Percentiles rank a stretch among this genome's conserved stretches.
These are phyloP conservation scores for Combretum micranthum DNA, from an alignment of 345 rosid species.

Conservation along the genomic window DNA sequence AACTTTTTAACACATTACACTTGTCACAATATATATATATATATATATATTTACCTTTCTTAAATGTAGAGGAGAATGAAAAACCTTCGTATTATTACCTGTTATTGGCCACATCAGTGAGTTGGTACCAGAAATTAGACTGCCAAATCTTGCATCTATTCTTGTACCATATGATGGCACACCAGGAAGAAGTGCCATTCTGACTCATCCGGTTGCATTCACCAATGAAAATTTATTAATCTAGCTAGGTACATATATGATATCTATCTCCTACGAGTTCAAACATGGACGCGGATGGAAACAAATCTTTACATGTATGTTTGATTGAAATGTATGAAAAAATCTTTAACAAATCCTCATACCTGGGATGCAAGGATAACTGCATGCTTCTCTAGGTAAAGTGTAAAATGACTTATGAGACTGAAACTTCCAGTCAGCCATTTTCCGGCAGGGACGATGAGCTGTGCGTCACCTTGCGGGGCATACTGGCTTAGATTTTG, in stretches of 20 bases:
- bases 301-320: not conserved
- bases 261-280: too few species aligned
- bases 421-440: slow-evolving; percentile 86
- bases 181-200: slow-evolving; percentile 46
- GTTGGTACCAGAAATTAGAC: slow-evolving; percentile 74
- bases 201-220: slow-evolving; percentile 46
- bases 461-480: slow-evolving; percentile 62
- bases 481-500: slow-evolving; percentile 39
- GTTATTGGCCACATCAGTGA: slow-evolving; percentile 78
- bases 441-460: slow-evolving; percentile 69
- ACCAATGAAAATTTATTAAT: not conserved
- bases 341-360: not conserved
- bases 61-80: too few species aligned
- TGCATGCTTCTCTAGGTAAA: slow-evolving; percentile 58
- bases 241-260: too few species aligned
- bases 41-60: too few species aligned
- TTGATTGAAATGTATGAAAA: too few species aligned
- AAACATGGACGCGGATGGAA: not conserved
- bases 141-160: slow-evolving; percentile 48
- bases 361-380: slow-evolving; percentile 77
- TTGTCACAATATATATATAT: too few species aligned
- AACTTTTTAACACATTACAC: too few species aligned
- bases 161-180: slow-evolving; percentile 74
- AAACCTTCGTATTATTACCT: slow-evolving; percentile 20
- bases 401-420: slow-evolving; percentile 78